Evolutionary conservation across 2,329 filamentous ascomycete species (phyloP), one percentile per base, ranked within the genome.

Genomic region (Hortaea sp.): DNA sequence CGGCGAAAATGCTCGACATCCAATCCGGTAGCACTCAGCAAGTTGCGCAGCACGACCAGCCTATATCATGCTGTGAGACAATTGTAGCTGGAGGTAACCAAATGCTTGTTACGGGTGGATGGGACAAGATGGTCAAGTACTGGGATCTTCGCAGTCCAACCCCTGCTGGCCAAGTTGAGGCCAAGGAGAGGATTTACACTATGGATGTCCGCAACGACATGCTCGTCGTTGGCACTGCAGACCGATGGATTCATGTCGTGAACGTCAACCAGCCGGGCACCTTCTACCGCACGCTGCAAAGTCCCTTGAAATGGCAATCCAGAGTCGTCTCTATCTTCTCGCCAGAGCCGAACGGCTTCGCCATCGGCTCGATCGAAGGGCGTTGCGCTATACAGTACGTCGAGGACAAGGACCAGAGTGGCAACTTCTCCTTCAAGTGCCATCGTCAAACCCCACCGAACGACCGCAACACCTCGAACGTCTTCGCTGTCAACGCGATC

Each of bases 361-460:
- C 92, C 1, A 86, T 98, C 43, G 92, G 92, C 45, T 94, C 87
- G 63, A 95, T 98, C 59, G 92, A 98, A 66, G 92, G 92, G 29
- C 84, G 92, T 46, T 98, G 92, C 65, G 92, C 92, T 1, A 98
- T 98, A 53, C 92, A 98, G 65, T 97, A 98, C 60, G 88, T 95
- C 32, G 90, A 98, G 60, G 92, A 98, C 39, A 95, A 95, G 68
- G 88, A 98, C 64, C 49, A 53, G 41, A 68, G 66, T 53, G 85
- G 83, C 61, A 97, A 98, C 73, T 98, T 98, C 74, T 95, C 88
- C 38, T 98, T 98, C 81, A 97, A 97, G 70, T 98, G 92, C 69
- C 92, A 98, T 67, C 88, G 92, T 49, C 87, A 95, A 59, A 78
- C 80, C 5, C 79, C 85, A 1, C 70, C 80, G 47, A 68, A 65